These are phyloP conservation scores for Solioccasus polychromus DNA, from an alignment of 768 basidiomycete genomes.

Conservation along the genomic window DNA sequence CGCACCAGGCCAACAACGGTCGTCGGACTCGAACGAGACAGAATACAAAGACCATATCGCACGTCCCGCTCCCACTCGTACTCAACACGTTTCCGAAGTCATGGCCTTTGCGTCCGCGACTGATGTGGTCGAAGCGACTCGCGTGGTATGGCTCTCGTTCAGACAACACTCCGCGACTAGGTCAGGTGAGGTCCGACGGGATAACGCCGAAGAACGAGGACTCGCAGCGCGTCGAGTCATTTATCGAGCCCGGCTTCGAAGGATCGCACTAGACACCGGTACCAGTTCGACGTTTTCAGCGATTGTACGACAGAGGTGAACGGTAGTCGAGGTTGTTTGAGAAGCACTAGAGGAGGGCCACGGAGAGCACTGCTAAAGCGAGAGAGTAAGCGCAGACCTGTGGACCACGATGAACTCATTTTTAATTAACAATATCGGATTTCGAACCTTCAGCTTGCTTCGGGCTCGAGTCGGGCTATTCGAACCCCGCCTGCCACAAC, in stretches of 20 bases:
- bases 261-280: too few relatives aligned
- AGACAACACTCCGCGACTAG: neutral
- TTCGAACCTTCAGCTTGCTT: too few relatives aligned
- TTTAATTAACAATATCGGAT: too few relatives aligned
- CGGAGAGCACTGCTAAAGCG: too few relatives aligned
- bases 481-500: too few relatives aligned
- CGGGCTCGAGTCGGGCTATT: too few relatives aligned
- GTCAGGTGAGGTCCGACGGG: neutral
- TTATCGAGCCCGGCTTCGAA: too few relatives aligned
- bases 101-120: neutral
- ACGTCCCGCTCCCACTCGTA: slow-evolving; percentile 1
- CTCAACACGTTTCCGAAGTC: neutral
- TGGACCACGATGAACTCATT: too few relatives aligned
- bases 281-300: neutral
- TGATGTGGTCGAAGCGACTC: neutral
- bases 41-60: neutral
- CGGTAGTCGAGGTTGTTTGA: slow-evolving; percentile 12
- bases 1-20: neutral
- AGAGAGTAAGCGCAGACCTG: too few relatives aligned
- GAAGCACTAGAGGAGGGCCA: slow-evolving; percentile 1
- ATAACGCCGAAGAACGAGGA: neutral
- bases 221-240: too few relatives aligned
- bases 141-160: neutral
- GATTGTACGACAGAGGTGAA: slow-evolving; percentile 8
- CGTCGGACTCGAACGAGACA: neutral